phyloP scores from a whole-genome alignment of 805 yeast genomes.

The Kodamaea laetipori region DNA sequence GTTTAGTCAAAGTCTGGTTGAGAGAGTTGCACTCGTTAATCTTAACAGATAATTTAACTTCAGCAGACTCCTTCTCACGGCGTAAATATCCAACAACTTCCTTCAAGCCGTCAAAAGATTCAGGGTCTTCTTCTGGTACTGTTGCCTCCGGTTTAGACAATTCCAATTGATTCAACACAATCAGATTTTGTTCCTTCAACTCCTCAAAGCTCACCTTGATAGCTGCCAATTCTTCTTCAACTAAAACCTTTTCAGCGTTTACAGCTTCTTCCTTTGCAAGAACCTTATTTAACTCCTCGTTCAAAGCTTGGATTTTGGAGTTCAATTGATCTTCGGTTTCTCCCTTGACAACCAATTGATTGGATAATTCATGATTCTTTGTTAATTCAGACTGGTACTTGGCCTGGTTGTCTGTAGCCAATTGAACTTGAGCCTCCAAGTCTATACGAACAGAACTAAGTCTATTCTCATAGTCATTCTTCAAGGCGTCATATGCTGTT shows the following conservation, averaged over 20 bases:
- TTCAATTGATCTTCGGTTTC: constrained; percentile 12
- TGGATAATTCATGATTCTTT: constrained; percentile 54
- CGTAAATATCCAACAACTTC: constrained; percentile 65
- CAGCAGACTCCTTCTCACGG: constrained; percentile 72
- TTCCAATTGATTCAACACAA: constrained; percentile 71
- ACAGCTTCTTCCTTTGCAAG: constrained; percentile 22
- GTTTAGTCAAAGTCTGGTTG: constrained; percentile 50
- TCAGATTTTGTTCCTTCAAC: constrained; percentile 64
- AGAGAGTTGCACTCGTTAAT: constrained; percentile 56
- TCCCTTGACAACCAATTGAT: constrained; percentile 26
- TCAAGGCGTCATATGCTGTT: constrained; percentile 34
- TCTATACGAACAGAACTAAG: constrained; percentile 31
- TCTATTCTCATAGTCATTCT: constrained; percentile 34
- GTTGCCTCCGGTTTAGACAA: constrained; percentile 22
- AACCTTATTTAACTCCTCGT: constrained; percentile 7
- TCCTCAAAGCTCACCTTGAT: constrained; percentile 53
- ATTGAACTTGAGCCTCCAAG: constrained; percentile 43
- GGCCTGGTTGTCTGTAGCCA: constrained; percentile 51
- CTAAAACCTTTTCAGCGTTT: constrained; percentile 23
- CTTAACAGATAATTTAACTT: constrained; percentile 45
- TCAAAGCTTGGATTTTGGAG: constrained; percentile 11
- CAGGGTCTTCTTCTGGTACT: constrained; percentile 15
- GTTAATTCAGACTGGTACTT: constrained; percentile 59
- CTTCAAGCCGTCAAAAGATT: constrained; percentile 24
- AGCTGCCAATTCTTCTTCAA: constrained; percentile 40